Evolutionary conservation across 768 basidiomycete genomes (phyloP).

Genomic region (Collybia nuda): DNA sequence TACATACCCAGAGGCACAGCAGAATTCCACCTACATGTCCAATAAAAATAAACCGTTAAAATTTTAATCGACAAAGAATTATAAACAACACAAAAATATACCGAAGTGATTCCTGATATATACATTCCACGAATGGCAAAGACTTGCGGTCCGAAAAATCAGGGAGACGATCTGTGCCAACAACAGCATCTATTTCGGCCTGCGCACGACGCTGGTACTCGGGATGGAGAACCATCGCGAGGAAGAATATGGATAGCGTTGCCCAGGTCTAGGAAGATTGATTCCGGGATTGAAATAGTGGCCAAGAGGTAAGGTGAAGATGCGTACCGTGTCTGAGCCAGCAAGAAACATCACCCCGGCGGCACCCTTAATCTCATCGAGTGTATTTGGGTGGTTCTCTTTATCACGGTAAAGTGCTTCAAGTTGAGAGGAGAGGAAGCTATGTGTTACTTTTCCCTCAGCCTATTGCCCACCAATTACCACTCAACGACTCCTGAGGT

Average conservation of each 20-base stretch:
- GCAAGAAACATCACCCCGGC: conserved; percentile 20
- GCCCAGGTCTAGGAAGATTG: conserved; percentile 22
- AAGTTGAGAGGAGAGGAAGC: conserved; percentile 7
- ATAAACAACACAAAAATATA: neutral
- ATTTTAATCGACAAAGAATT: neutral
- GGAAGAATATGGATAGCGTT: conserved; percentile 28
- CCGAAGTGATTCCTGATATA: conserved; percentile 25
- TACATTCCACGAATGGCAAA: conserved; percentile 35
- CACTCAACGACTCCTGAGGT: no score
- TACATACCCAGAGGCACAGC: conserved; percentile 18
- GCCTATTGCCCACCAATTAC: neutral
- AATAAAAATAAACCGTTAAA: neutral
- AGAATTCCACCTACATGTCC: conserved; percentile 17
- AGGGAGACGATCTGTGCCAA: conserved; percentile 34
- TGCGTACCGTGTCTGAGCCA: conserved; percentile 35
- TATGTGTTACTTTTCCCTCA: conserved; percentile 15
- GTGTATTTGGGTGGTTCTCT: neutral
- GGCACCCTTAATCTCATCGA: conserved; percentile 13
- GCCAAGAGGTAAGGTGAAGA: neutral
- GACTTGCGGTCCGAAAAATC: conserved; percentile 23
- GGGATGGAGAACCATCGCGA: conserved; percentile 39
- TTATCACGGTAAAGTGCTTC: conserved; percentile 6
- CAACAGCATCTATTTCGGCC: conserved; percentile 36
- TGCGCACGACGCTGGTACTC: conserved; percentile 33
- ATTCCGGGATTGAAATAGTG: neutral